Percentiles rank a stretch among this genome's conserved stretches.
phyloP scores from a whole-genome alignment of 2,329 filamentous ascomycete genomes.

The Epicoccum sorghinum region DNA sequence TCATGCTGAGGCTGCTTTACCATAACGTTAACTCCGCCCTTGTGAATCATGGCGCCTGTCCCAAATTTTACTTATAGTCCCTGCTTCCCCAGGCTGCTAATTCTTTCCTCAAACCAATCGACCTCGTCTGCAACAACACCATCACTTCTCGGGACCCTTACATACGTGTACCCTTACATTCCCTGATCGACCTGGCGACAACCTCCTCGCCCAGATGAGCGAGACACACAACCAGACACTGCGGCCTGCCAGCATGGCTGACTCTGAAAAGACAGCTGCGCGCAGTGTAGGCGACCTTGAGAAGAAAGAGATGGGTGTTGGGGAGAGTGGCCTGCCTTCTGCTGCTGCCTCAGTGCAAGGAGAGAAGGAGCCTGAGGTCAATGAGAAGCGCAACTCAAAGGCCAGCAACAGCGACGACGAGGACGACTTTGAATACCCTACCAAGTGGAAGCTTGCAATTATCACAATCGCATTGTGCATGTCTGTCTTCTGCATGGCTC shows the following conservation, averaged over 20 bases:
- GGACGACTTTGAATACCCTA: slow-evolving; percentile 44
- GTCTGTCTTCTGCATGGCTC: slow-evolving; percentile 48
- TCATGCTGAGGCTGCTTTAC: slow-evolving; percentile 16
- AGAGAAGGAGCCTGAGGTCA: slow-evolving; percentile 13
- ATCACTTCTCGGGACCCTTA: not conserved
- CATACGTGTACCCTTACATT: slow-evolving; percentile 6
- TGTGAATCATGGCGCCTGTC: slow-evolving; percentile 13
- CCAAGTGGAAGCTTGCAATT: slow-evolving; percentile 38
- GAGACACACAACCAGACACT: slow-evolving; percentile 30
- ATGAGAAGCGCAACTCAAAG: slow-evolving; percentile 25
- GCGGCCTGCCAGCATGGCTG: slow-evolving; percentile 39
- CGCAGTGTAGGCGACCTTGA: slow-evolving; percentile 33
- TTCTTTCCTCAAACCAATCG: not conserved
- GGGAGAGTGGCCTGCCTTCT: slow-evolving; percentile 32
- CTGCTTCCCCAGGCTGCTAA: slow-evolving; percentile 13
- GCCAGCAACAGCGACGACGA: slow-evolving; percentile 30
- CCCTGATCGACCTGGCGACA: not conserved
- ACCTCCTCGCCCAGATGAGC: slow-evolving; percentile 25
- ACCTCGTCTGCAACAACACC: not conserved
- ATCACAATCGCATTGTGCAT: slow-evolving; percentile 45
- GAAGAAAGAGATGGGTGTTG: slow-evolving; percentile 32
- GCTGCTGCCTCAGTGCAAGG: slow-evolving; percentile 25
- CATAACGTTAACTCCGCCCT: slow-evolving; percentile 16
- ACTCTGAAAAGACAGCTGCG: slow-evolving; percentile 41
- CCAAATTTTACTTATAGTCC: slow-evolving; percentile 22